Evolutionary conservation across 768 basidiomycete species (phyloP), one percentile per base, ranked within the genome.

Genomic region (Sarcodon sp.): DNA sequence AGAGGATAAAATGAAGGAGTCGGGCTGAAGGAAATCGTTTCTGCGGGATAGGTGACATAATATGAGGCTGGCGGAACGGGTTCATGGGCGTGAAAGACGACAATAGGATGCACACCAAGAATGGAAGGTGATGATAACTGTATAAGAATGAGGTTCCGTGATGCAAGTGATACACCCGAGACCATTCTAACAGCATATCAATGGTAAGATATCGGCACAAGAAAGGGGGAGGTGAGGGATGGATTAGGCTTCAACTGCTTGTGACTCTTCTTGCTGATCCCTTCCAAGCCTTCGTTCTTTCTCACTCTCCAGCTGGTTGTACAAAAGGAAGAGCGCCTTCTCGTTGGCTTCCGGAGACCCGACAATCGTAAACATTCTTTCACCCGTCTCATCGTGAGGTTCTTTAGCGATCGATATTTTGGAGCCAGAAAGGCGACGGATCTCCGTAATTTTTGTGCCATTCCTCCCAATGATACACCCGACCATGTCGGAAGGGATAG

Each of bases 401-500:
- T 88, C 85, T 68, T 99, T 99, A 55, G 96, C 96, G 60, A 99
- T 99, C 48, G 87, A 90, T 64, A 99, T 99, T 70, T 92, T 91
- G 57, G 89, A 94, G 36, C 96, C 96, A 52, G 91, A 96, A 41
- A 98, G 79, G 50, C 94, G 87, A 58, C 96, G 88, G 62, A 99
- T 99, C 66, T 99, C 96, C 46, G 94, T 98, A 58, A 99, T 99
- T 76, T 98, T 98, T 55, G 89, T 87, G 32, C 94, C 94, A 63
- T 84, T 89, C 54, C 92, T 87, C 51, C 94, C 94, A 58, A 97
- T 98, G 68, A 87, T 88, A 62, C 87, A 89, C 50, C 83, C 93
- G 53, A 99, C 96, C 96, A 99, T 99, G 70, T 99, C 96, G 54
- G 87, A 88, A 35, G 96, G 96, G 59, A 99, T 98, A 57, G 96